Evolutionary conservation across 306 rosid genomes (phyloP).

Genomic region (Lotus japonicus): DNA sequence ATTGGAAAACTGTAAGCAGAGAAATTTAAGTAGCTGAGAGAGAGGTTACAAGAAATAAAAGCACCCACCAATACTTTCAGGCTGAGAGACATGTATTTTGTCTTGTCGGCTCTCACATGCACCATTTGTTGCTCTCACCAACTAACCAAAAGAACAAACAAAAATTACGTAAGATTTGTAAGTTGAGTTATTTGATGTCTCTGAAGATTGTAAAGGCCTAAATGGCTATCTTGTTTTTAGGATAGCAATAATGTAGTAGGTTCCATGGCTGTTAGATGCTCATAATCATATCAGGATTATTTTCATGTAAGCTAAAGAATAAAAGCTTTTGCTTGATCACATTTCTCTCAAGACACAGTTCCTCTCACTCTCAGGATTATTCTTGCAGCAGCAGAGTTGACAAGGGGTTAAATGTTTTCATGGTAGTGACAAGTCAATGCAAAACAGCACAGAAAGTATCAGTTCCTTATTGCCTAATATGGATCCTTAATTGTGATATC

Average conservation of each 20-base stretch:
- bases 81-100: not conserved
- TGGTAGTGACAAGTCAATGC: not conserved
- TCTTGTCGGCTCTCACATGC: not conserved
- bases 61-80: conserved; percentile 15
- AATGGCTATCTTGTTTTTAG: not conserved
- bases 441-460: not conserved
- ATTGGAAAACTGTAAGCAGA: not conserved
- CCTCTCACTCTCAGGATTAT: not conserved
- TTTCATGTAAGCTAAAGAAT: not conserved
- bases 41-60: not conserved
- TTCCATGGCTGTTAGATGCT: not conserved
- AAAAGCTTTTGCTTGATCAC: not conserved
- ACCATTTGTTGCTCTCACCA: conserved; percentile 8
- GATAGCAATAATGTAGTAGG: not conserved
- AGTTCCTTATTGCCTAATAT: not conserved
- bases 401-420: not conserved
- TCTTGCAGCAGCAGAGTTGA: not conserved
- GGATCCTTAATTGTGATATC: not conserved
- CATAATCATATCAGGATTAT: not conserved
- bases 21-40: not conserved
- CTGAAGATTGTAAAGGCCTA: not conserved
- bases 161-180: not conserved
- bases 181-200: not conserved
- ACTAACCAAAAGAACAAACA: conserved; percentile 15
- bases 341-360: not conserved